phyloP scores from a whole-genome alignment of 305 asterid species.

The Solanum aculeatissimum region DNA sequence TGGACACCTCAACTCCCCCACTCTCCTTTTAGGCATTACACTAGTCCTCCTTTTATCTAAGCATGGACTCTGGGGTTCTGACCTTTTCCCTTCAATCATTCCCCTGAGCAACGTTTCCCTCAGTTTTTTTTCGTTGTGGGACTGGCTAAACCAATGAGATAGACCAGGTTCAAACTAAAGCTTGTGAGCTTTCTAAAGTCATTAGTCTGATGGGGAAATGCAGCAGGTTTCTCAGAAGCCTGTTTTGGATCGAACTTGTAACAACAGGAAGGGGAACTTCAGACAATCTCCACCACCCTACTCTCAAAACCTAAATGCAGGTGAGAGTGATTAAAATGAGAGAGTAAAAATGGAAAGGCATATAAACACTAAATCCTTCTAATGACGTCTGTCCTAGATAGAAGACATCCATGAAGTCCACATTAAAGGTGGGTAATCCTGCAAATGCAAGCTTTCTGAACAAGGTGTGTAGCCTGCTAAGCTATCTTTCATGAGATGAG shows the following conservation, averaged over 20 bases:
- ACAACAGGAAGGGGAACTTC: not conserved
- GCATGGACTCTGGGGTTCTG: too few species aligned
- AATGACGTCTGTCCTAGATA: not conserved
- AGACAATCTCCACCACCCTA: not conserved
- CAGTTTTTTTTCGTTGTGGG: too few species aligned
- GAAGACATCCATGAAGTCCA: not conserved
- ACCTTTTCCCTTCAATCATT: too few species aligned
- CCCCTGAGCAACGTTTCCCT: too few species aligned
- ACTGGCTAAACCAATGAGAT: too few species aligned
- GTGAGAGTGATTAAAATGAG: not conserved
- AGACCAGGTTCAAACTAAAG: too few species aligned
- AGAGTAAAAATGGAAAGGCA: not conserved
- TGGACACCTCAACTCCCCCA: too few species aligned
- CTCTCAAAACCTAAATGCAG: not conserved
- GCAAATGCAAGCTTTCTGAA: not conserved
- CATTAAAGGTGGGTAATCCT: not conserved
- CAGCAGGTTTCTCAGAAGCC: too few species aligned
- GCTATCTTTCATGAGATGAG: not conserved
- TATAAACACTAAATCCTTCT: not conserved
- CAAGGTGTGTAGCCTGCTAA: not conserved
- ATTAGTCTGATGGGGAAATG: not conserved
- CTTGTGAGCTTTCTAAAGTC: not conserved
- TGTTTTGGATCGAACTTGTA: not conserved
- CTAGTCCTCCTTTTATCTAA: too few species aligned
- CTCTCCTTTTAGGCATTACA: too few species aligned